Evolutionary conservation across 2,329 filamentous ascomycete genomes (phyloP).

Genomic region (Tolypocladium ophioglossoides): DNA sequence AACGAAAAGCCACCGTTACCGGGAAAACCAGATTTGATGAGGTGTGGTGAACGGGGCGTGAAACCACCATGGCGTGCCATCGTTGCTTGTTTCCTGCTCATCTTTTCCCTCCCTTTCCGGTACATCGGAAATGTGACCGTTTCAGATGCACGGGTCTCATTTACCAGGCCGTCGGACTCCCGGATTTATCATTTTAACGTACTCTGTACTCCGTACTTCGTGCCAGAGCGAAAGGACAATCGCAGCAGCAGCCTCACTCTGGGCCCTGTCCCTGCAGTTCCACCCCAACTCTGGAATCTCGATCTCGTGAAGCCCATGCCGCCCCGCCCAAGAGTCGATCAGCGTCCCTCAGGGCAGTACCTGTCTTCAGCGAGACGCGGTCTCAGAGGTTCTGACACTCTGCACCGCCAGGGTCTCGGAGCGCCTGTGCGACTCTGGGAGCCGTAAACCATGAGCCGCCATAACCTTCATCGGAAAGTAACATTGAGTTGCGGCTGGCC

Average conservation of each 20-base stretch:
- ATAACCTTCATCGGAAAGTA: neutral
- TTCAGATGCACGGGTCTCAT: neutral
- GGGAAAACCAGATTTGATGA: neutral
- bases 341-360: neutral
- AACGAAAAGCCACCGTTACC: neutral
- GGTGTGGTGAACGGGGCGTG: neutral
- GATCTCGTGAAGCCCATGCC: neutral
- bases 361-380: neutral
- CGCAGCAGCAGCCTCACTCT: neutral
- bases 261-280: neutral
- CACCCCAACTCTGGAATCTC: neutral
- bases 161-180: neutral
- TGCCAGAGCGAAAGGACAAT: neutral
- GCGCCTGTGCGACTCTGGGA: neutral
- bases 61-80: neutral
- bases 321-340: neutral
- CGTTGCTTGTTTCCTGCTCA: neutral
- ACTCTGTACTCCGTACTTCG: too few species aligned
- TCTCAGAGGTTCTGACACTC: neutral
- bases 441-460: neutral
- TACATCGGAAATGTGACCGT: neutral
- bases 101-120: neutral
- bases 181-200: neutral
- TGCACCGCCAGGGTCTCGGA: neutral
- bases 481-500: neutral